A percentile compares a stretch with the other conserved stretches of the same genome.
phyloP scores from a whole-genome alignment of 2,329 filamentous ascomycete species.

The Cryphonectria naterciae region DNA sequence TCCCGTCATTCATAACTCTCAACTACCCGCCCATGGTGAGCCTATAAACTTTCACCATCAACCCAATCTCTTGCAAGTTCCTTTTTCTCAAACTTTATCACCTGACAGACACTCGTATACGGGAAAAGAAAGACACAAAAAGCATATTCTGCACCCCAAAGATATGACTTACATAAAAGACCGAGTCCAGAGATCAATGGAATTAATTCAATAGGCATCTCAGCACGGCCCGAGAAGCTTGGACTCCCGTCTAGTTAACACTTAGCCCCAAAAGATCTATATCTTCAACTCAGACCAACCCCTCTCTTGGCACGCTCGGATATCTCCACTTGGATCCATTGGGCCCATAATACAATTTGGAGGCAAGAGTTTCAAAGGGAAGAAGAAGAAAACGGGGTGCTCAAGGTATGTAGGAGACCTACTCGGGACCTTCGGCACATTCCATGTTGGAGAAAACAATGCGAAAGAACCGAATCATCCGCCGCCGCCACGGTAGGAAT shows the following conservation, averaged over 20 bases:
- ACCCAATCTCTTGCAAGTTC: not conserved
- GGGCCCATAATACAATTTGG: slow-evolving; percentile 16
- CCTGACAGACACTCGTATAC: no score
- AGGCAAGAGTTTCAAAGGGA: not conserved
- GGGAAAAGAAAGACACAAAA: no score
- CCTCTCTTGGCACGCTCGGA: slow-evolving; percentile 13
- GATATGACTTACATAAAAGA: not conserved
- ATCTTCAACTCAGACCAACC: not conserved
- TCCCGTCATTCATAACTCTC: not conserved
- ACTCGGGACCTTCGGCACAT: not conserved
- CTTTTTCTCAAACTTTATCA: not conserved
- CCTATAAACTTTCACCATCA: not conserved
- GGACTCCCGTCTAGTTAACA: not conserved
- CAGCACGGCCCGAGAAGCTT: slow-evolving; percentile 7
- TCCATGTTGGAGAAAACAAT: not conserved
- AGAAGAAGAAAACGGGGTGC: not conserved
- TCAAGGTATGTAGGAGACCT: not conserved
- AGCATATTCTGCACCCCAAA: no score
- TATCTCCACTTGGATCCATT: slow-evolving; percentile 22
- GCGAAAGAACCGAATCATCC: not conserved
- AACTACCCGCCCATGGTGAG: slow-evolving; percentile 15
- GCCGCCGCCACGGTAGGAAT: not conserved
- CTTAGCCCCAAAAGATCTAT: slow-evolving; percentile 13
- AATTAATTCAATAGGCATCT: not conserved
- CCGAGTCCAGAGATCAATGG: not conserved